Conservation (phyloP, 1,284 basidiomycete genomes). For the Trametes versicolor region DNA sequence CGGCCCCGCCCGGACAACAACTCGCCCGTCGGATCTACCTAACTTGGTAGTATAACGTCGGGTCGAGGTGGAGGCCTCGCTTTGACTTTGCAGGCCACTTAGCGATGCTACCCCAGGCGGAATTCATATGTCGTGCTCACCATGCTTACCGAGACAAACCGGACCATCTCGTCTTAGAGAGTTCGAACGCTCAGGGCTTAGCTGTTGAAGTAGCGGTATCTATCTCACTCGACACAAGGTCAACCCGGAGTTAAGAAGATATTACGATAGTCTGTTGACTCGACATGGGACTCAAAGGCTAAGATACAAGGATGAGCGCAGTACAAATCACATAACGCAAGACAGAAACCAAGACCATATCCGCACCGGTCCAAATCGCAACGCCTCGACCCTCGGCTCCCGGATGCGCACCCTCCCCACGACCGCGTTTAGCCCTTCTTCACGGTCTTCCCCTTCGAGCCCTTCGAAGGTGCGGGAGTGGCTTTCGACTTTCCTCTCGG, state of each 20-base stretch:
- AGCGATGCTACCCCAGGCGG: not conserved
- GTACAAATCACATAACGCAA: conserved; percentile 12
- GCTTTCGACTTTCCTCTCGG: conserved; percentile 47
- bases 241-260: not conserved
- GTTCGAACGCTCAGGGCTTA: too few relatives aligned
- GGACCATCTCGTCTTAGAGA: too few relatives aligned
- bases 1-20: too few relatives aligned
- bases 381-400: not conserved
- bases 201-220: too few relatives aligned
- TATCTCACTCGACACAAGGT: not conserved
- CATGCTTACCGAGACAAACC: not conserved
- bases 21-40: too few relatives aligned
- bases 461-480: conserved; percentile 15
- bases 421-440: conserved; percentile 31
- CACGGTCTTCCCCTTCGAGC: conserved; percentile 35
- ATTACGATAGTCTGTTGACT: not conserved
- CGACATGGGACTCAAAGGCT: not conserved
- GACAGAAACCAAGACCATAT: conserved; percentile 12
- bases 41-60: too few relatives aligned
- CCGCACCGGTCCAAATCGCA: conserved; percentile 14
- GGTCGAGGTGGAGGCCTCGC: not conserved
- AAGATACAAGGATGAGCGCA: conserved; percentile 15
- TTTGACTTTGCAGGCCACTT: not conserved
- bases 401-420: not conserved
- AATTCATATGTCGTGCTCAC: not conserved